Conservation (phyloP, 306 rosid species). For the Vicia villosa region DNA sequence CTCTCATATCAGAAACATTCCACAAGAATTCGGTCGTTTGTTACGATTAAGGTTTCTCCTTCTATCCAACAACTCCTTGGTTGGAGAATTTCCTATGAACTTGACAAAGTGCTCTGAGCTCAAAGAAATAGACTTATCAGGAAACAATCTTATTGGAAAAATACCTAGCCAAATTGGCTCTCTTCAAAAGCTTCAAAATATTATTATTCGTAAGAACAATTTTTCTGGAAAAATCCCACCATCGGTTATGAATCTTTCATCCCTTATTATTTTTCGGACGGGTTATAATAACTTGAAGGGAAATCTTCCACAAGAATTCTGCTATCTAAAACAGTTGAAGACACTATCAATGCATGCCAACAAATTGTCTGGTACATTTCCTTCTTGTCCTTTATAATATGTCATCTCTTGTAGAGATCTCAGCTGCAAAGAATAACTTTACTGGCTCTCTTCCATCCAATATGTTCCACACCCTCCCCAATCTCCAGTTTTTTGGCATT, state of each 20-base stretch:
- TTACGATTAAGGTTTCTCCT: not conserved
- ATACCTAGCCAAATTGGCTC: not conserved
- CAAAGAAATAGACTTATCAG: not conserved
- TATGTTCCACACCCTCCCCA: not conserved
- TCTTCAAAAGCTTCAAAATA: not conserved
- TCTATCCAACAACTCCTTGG: not conserved
- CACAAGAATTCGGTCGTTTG: constrained; percentile 11
- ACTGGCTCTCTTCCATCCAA: not conserved
- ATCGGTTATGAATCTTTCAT: not conserved
- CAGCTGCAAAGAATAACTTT: not conserved
- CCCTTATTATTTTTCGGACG: not conserved
- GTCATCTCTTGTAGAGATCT: not conserved
- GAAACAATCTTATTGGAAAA: not conserved
- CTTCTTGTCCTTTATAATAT: constrained; percentile 3
- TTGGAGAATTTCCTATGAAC: not conserved
- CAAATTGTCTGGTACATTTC: constrained; percentile 12
- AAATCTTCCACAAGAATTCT: constrained; percentile 2
- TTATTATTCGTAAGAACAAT: not conserved
- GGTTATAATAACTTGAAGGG: not conserved
- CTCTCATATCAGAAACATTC: not conserved
- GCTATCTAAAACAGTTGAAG: not conserved
- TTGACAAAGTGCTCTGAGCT: not conserved
- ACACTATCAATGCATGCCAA: fast-evolving
- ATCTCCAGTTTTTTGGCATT: not conserved
- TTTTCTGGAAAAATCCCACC: not conserved